Base-by-base conservation (phyloP, 2,329 filamentous ascomycete species). In the Sclerotinia glacialis region DNA sequence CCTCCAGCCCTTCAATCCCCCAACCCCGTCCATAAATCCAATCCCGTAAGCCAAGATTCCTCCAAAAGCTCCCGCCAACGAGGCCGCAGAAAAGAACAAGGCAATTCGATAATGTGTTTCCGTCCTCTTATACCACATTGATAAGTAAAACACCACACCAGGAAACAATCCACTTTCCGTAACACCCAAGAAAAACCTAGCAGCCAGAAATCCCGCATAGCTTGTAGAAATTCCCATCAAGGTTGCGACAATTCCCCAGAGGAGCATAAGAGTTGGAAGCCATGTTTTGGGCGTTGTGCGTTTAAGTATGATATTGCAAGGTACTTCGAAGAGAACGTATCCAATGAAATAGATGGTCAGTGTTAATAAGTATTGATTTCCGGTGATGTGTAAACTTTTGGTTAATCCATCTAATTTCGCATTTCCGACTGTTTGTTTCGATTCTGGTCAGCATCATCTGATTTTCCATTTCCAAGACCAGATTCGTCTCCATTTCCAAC, bases 291-390 rank as follows among this genome's bases (percentile, higher is more conserved):
- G 85, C 21, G 83, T 86, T 0, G 85, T 88, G 0, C 82, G 78
- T 71, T 88, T 89, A 23, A 88, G 80, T 12, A 87, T 77, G 69
- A 88, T 84, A 70, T 88, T 88, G 72, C 85, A 87, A 0, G 85
- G 86, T 7, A 88, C 80, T 82, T 86, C 84, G 52, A 86, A 86
- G 14, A 85, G 71, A 1, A 85, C 73, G 70, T 74, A 86, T 53
- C 83, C 83, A 50, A 86, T 78, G 72, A 91, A 91, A 75, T 89
- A 91, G 0, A 90, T 75, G 0, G 87, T 90, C 50, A 90, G 73
- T 1, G 86, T 86, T 0, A 84, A 87, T 0, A 90, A 79, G 67
- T 91, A 90, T 70, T 89, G 81, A 55, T 88, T 83, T 0, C 83
- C 85, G 34, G 82, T 82, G 78, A 86, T 86, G 55, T 81, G 64